phyloP scores from a whole-genome alignment of 345 rosid species.

The Eucalyptus curtisii region DNA sequence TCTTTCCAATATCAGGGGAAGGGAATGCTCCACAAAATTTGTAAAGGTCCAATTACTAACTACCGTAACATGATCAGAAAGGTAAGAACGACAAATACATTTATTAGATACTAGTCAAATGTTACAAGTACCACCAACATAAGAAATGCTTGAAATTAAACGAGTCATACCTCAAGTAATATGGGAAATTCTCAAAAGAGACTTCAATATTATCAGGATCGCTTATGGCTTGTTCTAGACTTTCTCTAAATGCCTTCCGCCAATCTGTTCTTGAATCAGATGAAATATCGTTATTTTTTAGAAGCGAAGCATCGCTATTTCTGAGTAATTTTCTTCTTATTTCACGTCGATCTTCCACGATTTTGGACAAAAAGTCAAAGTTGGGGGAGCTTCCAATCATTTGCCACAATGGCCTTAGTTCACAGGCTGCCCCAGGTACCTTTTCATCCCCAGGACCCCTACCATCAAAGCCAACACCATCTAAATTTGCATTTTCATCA shows the following conservation, averaged over 20 bases:
- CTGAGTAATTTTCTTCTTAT: conserved; percentile 33
- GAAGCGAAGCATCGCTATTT: conserved; percentile 35
- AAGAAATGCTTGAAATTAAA: not conserved
- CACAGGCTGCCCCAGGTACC: conserved; percentile 36
- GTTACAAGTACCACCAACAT: not conserved
- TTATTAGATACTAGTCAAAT: not conserved
- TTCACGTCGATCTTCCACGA: conserved; percentile 53
- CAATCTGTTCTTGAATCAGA: conserved; percentile 35
- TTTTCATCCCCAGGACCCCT: conserved; percentile 41
- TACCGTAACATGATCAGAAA: not conserved
- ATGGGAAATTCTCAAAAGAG: conserved; percentile 77
- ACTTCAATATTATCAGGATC: conserved; percentile 53
- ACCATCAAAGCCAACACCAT: conserved; percentile 38
- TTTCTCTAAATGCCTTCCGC: conserved; percentile 61
- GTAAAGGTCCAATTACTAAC: not conserved
- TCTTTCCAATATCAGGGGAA: not conserved
- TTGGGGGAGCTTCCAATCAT: conserved; percentile 49
- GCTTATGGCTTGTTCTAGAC: conserved; percentile 57
- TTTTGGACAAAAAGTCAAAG: conserved; percentile 29
- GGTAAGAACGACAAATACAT: not conserved
- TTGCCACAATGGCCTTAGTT: conserved; percentile 55
- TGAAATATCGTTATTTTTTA: conserved; percentile 38
- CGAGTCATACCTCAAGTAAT: conserved; percentile 55
- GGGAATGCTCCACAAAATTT: not conserved
- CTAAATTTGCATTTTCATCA: conserved; percentile 44